phyloP scores from a whole-genome alignment of 225 moss, liverwort and hornwort species.

The Neckera pumila region DNA sequence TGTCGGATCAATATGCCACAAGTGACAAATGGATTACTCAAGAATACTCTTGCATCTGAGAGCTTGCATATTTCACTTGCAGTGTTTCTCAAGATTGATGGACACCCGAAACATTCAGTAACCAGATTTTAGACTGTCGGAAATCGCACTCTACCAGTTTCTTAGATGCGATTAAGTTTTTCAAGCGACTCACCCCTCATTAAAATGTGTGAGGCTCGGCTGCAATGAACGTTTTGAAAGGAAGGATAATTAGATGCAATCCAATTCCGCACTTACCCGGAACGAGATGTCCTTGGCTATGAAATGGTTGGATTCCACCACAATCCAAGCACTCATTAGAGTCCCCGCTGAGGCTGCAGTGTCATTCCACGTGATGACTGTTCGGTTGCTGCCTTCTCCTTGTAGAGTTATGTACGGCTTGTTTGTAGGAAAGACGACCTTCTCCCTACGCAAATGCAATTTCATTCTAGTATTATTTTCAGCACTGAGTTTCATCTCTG shows the following conservation, averaged over 20 bases:
- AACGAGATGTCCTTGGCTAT: conserved; percentile 55
- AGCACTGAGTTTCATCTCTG: not conserved
- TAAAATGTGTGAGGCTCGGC: not conserved
- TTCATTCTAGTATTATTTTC: not conserved
- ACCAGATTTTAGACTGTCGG: not conserved
- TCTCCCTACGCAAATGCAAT: conserved; percentile 26
- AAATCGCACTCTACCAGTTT: not conserved
- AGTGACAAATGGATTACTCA: not conserved
- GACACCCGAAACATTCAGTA: not conserved
- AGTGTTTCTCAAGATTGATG: not conserved
- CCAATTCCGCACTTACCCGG: not conserved
- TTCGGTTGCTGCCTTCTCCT: conserved; percentile 38
- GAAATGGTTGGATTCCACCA: conserved; percentile 45
- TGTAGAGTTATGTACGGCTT: conserved; percentile 46
- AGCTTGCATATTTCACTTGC: not conserved
- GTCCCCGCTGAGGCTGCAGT: conserved; percentile 32
- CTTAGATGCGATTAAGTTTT: not conserved
- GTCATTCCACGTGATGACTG: conserved; percentile 38
- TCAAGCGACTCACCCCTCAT: not conserved
- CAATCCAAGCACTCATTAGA: conserved; percentile 44
- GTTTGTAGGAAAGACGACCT: conserved; percentile 15
- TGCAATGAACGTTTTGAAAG: not conserved
- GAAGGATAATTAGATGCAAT: not conserved
- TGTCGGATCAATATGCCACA: not conserved
- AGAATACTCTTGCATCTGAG: not conserved